These are phyloP conservation scores for Agapanthus africanus DNA, from an alignment of 106 monocot species.

Conservation along the genomic window DNA sequence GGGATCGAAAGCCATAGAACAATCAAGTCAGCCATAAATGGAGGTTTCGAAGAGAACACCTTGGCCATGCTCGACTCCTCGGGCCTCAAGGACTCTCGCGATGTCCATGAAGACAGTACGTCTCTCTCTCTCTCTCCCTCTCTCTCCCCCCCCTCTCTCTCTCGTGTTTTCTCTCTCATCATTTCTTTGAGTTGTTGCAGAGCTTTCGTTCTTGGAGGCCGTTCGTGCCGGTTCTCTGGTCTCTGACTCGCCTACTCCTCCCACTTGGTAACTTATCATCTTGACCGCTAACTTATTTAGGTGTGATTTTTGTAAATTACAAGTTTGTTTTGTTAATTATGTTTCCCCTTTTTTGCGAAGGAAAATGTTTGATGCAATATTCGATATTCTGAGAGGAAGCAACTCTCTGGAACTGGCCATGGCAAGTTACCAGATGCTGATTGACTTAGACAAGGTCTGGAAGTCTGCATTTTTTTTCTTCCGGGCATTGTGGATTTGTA, in stretches of 20 bases:
- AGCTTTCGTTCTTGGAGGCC: conserved; percentile 70
- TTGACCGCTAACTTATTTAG: background rate
- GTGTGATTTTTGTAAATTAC: background rate
- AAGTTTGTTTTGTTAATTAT: background rate
- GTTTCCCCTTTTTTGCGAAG: conserved; percentile 21
- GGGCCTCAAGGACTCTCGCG: conserved; percentile 57
- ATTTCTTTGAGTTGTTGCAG: conserved; percentile 17
- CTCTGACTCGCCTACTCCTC: conserved; percentile 32
- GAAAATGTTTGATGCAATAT: conserved; percentile 67
- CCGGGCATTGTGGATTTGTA: background rate
- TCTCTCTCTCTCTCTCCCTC: background rate
- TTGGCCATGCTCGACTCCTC: conserved; percentile 90
- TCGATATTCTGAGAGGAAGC: conserved; percentile 49
- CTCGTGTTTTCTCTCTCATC: background rate
- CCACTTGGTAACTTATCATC: conserved; percentile 40
- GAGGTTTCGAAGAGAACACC: conserved; percentile 62
- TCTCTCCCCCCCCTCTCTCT: conserved; percentile 1
- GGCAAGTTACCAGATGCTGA: conserved; percentile 62
- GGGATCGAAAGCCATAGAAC: no score
- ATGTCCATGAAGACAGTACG: conserved; percentile 86
- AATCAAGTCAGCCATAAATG: conserved; percentile 15
- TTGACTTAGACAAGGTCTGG: conserved; percentile 58
- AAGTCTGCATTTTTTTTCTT: background rate
- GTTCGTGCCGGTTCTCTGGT: conserved; percentile 46
- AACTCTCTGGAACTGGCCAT: conserved; percentile 61